A percentile compares a stretch with the other conserved stretches of the same genome.
These are phyloP conservation scores for Boletus rex-veris DNA, from an alignment of 768 basidiomycete species.

Conservation along the genomic window DNA sequence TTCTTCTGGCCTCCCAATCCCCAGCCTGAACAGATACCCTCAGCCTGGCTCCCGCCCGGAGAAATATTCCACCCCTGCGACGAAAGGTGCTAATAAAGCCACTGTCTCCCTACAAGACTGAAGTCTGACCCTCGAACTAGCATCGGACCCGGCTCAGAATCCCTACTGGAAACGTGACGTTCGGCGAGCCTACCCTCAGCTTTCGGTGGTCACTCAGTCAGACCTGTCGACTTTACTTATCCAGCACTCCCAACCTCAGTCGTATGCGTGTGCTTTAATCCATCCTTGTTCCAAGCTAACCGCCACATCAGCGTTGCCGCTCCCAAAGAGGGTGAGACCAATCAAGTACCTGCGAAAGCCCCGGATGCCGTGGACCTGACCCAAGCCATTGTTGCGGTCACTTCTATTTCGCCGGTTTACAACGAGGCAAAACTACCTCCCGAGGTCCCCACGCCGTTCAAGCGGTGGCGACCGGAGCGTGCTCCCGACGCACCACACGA, in stretches of 20 bases:
- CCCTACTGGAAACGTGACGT: conserved; percentile 98
- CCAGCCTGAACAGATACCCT: conserved; percentile 70
- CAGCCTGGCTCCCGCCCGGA: conserved; percentile 88
- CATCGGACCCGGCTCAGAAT: conserved; percentile 83
- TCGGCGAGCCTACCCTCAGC: conserved; percentile 86
- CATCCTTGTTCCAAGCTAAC: conserved; percentile 4
- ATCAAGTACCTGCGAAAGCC: conserved; percentile 44
- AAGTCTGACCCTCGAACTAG: conserved; percentile 36
- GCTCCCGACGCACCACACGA: conserved; percentile 82
- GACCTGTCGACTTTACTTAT: conserved; percentile 79
- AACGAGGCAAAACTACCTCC: conserved; percentile 70
- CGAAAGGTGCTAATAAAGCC: conserved; percentile 56
- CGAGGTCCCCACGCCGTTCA: conserved; percentile 59
- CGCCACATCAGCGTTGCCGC: conserved; percentile 46
- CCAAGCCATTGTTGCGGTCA: conserved; percentile 66
- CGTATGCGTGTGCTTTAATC: conserved; percentile 46
- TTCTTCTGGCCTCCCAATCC: conserved; percentile 82
- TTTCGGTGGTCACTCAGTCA: conserved; percentile 82
- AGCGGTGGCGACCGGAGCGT: conserved; percentile 70
- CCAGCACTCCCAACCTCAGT: conserved; percentile 62
- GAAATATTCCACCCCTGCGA: conserved; percentile 82
- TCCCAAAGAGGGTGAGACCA: conserved; percentile 41
- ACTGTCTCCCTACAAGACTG: not conserved
- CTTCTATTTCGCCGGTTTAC: conserved; percentile 54
- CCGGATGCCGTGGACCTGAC: conserved; percentile 57